Base-by-base conservation (phyloP, 116 monocot genomes). In the Trichopus zeylanicus region DNA sequence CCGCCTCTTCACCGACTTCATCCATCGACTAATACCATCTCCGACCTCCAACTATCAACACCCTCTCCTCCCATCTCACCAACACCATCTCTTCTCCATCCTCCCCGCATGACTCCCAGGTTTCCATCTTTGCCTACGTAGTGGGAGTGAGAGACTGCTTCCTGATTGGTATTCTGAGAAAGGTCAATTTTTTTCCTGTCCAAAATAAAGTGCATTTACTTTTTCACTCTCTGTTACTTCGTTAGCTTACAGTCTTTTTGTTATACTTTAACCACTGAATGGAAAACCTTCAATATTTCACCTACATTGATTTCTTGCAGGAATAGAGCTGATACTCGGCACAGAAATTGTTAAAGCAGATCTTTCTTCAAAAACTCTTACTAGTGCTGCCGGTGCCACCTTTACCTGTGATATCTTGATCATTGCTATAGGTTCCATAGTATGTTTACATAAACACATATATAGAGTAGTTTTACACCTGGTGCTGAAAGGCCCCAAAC, bases 61-160 rank as follows among this genome's bases (percentile, higher is more conserved):
- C n/a, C n/a, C n/a, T n/a, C n/a, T n/a, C n/a, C n/a, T n/a, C n/a
- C n/a, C n/a, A n/a, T n/a, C n/a, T n/a, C n/a, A n/a, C n/a, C n/a
- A n/a, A n/a, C n/a, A n/a, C n/a, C n/a, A n/a, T n/a, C n/a, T n/a
- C n/a, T n/a, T n/a, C n/a, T n/a, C n/a, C n/a, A n/a, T n/a, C n/a
- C n/a, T n/a, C n/a, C n/a, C 76, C 72, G 89, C 94, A 57, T 83
- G 94, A 48, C 86, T 94, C 6, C 94, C 94, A 48, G 94, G 94
- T 4, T 94, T 94, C 68, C 94, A 94, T 78, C 67, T 63, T 3
- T 94, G 94, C 72, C 89, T 94, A 46, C 89, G 94, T 13, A 86
- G 94, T 64, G 94, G 94, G 0, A 89, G 89, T 62, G 94, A 94
- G 75, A 82, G 75, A 56, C 59, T 83, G 42, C 78, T 79, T 63